Percentiles rank a stretch among this genome's conserved stretches.
Evolutionary conservation across 2,329 filamentous ascomycete genomes (phyloP).

Genomic region (Cordyceps pruinosa): DNA sequence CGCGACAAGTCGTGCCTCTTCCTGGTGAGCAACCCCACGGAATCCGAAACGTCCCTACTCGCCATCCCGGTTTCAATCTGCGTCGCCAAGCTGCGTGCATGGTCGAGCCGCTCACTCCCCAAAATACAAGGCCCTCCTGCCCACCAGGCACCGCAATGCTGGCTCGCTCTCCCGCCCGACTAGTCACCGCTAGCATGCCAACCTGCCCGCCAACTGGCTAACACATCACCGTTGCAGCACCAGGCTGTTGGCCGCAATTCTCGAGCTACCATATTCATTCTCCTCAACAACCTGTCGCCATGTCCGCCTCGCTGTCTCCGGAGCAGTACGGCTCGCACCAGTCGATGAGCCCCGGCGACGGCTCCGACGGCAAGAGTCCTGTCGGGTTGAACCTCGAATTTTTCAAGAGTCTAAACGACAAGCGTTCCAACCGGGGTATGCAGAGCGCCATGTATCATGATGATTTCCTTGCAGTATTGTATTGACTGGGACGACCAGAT

Average conservation of each 20-base stretch:
- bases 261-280: neutral
- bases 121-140: neutral
- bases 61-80: constrained; percentile 9
- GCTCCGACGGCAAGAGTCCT: constrained; percentile 27
- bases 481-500: constrained; percentile 42
- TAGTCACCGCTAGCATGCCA: neutral
- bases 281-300: neutral
- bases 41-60: constrained; percentile 6
- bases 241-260: neutral
- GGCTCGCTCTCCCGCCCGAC: neutral
- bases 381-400: constrained; percentile 50
- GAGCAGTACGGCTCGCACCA: constrained; percentile 25
- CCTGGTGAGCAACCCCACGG: constrained; percentile 6
- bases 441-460: neutral
- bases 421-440: constrained; percentile 69
- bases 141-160: neutral
- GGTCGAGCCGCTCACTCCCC: neutral
- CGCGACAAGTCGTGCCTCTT: neutral
- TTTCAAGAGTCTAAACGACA: constrained; percentile 62
- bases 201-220: neutral
- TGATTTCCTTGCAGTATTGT: neutral
- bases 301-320: constrained; percentile 37
- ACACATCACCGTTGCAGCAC: neutral
- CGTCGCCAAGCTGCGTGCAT: neutral
- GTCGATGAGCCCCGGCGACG: constrained; percentile 21